Conservation (phyloP, 148 eudicot genomes). For the Chenopodium album region DNA sequence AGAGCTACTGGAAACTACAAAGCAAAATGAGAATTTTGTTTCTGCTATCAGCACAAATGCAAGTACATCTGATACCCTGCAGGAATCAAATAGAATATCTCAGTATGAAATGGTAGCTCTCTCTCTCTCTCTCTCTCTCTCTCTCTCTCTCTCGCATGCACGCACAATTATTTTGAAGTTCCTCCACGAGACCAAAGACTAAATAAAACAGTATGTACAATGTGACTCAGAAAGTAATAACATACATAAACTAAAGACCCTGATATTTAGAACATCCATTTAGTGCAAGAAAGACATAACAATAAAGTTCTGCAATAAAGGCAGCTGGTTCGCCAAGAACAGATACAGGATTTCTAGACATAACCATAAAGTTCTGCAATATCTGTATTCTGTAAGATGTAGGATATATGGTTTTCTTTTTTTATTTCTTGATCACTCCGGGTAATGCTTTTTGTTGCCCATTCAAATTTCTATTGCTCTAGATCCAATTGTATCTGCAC, state of each 20-base stretch:
- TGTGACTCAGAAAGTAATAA: too few species aligned
- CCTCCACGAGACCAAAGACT: too few species aligned
- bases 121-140: not conserved
- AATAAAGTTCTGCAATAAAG: too few species aligned
- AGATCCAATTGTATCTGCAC: not conserved
- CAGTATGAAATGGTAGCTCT: conserved; percentile 42
- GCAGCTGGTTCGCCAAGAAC: too few species aligned
- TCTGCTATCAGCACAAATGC: conserved; percentile 39
- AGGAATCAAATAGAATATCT: conserved; percentile 32
- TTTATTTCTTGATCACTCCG: not conserved
- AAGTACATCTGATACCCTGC: conserved; percentile 46
- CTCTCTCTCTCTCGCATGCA: too few species aligned
- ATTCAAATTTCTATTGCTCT: not conserved
- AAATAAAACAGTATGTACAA: too few species aligned
- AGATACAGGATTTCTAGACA: too few species aligned
- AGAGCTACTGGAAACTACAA: conserved; percentile 88
- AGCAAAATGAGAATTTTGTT: conserved; percentile 61
- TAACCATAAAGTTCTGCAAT: not conserved
- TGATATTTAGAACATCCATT: too few species aligned
- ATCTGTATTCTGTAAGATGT: not conserved
- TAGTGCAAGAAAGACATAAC: too few species aligned
- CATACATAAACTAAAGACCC: too few species aligned
- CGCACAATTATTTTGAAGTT: too few species aligned
- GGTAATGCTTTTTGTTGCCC: not conserved
- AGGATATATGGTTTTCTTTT: not conserved